A percentile compares a stretch with the other conserved stretches of the same genome.
Evolutionary conservation across 345 rosid genomes (phyloP).

Genomic region (Reutealis trisperma): DNA sequence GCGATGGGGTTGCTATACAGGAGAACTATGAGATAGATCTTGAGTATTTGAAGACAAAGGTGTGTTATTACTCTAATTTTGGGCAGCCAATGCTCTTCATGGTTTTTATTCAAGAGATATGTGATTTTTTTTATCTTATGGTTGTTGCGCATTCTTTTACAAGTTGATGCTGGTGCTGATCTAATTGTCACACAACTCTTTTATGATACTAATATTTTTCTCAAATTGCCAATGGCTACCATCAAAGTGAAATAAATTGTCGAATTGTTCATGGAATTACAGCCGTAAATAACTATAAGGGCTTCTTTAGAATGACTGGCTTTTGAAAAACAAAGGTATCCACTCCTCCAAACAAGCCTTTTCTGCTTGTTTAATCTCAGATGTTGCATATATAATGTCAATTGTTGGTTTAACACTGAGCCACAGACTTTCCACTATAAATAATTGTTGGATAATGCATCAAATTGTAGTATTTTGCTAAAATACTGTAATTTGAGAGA

Average conservation of each 20-base stretch:
- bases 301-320: constrained; percentile 92
- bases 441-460: background rate
- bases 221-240: constrained; percentile 91
- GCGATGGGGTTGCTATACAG: constrained; percentile 62
- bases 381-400: background rate
- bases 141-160: constrained; percentile 1
- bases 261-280: constrained; percentile 96
- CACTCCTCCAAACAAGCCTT: background rate
- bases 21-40: constrained; percentile 84
- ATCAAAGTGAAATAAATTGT: constrained; percentile 75
- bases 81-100: background rate
- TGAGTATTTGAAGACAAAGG: constrained; percentile 86
- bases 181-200: constrained; percentile 80
- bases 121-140: constrained; percentile 25
- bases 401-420: too few relatives aligned
- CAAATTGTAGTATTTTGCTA: too few relatives aligned
- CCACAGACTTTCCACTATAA: background rate
- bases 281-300: constrained; percentile 93
- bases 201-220: constrained; percentile 88
- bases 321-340: constrained; percentile 92
- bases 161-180: constrained; percentile 99
- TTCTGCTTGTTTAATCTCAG: background rate
- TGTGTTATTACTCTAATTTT: constrained; percentile 9
- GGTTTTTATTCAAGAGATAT: background rate
- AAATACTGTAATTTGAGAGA: too few relatives aligned